Evolutionary conservation across 2,329 filamentous ascomycete genomes (phyloP), one percentile per base, ranked within the genome.

Genomic region (Colletotrichum camelliae): DNA sequence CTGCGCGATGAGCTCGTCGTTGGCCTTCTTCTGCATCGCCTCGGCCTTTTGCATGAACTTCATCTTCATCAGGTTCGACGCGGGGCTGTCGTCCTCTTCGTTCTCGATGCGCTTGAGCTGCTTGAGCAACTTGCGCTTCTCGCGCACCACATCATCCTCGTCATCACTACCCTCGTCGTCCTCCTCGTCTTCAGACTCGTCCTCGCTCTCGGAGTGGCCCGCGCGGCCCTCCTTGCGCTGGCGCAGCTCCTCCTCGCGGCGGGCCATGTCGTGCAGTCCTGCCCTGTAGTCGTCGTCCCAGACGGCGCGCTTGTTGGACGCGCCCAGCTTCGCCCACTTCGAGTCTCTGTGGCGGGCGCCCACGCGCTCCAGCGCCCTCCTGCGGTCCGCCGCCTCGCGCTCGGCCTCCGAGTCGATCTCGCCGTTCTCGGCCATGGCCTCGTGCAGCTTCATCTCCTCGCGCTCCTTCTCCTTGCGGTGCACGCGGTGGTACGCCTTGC

Each of bases 11-110:
- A 95, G 91, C 72, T 94, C 94, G 80, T 98, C 95, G 79, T 98
- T 98, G 73, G 92, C 91, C 77, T 93, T 91, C 83, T 93, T 96
- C 80, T 92, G 92, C 48, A 92, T 89, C 33, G 93, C 94, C 81
- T 98, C 96, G 2, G 96, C 95, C 79, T 94, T 95, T 80, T 94
- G 92, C 97, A 99, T 98, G 83, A 99, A 99, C 77, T 95, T 95
- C 93, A 99, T 95, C 67, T 91, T 90, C 84, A 95, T 92, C 8
- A 99, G 86, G 79, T 92, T 93, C 16, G 93, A 93, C 0, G 91
- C 90, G 21, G 82, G 87, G n/a, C 86, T 86, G 27, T 90, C 89
- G 16, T 88, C 85, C 10, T 86, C 81, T 39, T 87, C 86, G 21
- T 86, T 84, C 18, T 86, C 86, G 8, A 88, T 79, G 77, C 83